These are phyloP conservation scores for Jamesozyma piceae DNA, from an alignment of 805 yeast species.

Conservation along the genomic window DNA sequence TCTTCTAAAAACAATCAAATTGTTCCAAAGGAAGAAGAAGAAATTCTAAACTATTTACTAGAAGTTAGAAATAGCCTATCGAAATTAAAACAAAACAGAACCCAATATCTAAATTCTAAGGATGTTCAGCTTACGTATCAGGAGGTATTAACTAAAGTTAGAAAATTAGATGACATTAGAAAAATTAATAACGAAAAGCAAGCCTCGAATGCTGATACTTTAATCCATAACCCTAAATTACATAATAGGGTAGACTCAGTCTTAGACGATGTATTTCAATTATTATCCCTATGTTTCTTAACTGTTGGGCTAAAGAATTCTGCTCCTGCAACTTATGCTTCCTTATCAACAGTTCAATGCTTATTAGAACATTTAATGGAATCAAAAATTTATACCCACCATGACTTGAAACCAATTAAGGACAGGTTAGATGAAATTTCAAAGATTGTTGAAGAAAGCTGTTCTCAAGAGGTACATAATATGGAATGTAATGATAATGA, in stretches of 20 bases:
- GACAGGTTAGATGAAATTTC: constrained; percentile 63
- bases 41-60: constrained; percentile 34
- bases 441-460: constrained; percentile 44
- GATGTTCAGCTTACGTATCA: constrained; percentile 57
- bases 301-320: constrained; percentile 85
- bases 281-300: constrained; percentile 75
- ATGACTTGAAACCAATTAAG: constrained; percentile 72
- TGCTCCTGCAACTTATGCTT: constrained; percentile 92
- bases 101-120: constrained; percentile 54
- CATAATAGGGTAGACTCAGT: constrained; percentile 55
- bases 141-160: constrained; percentile 44
- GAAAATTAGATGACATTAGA: constrained; percentile 45
- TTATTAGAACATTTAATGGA: constrained; percentile 75
- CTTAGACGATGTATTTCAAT: constrained; percentile 82
- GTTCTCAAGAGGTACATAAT: constrained; percentile 9
- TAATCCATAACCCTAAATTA: constrained; percentile 21
- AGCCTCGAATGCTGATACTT: constrained; percentile 17
- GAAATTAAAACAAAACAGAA: constrained; percentile 51
- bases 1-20: constrained; percentile 4
- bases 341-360: constrained; percentile 76
- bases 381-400: constrained; percentile 70
- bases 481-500: constrained; percentile 12
- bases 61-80: constrained; percentile 38
- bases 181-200: constrained; percentile 28
- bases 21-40: constrained; percentile 33